Evolutionary conservation across 306 rosid genomes (phyloP), one percentile per base, ranked within the genome.

Genomic region (Rosa multiflora): DNA sequence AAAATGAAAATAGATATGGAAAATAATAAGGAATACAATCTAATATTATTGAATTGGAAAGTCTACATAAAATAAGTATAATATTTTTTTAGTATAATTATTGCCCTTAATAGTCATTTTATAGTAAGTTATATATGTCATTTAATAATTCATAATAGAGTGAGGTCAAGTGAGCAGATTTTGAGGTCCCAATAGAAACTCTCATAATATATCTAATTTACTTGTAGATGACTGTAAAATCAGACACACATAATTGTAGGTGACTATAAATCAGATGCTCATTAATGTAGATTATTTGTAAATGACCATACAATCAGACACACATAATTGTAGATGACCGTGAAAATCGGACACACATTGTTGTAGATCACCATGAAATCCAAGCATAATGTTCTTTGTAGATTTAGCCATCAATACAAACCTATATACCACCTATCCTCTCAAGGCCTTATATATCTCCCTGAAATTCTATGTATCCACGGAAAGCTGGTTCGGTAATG

Each of bases 321-420:
- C 20, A 49, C 5, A 49, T 49, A 5, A 49, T 49, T 13, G 55
- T 49, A 49, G 20, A 49, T 49, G 18, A 49, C 55, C 4, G 4
- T 10, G 12, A 14, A 49, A 49, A 46, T 13, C 5, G 3, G 4
- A 48, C 11, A 14, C 17, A 48, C 53, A 48, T 21, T 58, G 2
- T n/a, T n/a, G 13, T 10, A n/a, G 12, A 21, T 58, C 29, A 21
- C 13, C 13, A 58, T 21, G 62, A 55, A 55, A 58, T 59, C 37
- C 37, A 53, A 17, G n/a, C 21, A 53, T 17, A 21, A 4, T 43
- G n/a, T 68, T 68, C 74, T 13, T 20, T 29, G 35, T 14, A 21
- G 56, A 26, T 71, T 48, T 29, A 48, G 43, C 75, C 42, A 70
- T 23, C 58, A 70, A 47, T 26, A 4, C 75, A 71, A 47, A 47